These are phyloP conservation scores for Colletotrichum sp. DNA, from an alignment of 2,329 filamentous ascomycete genomes.

Conservation along the genomic window DNA sequence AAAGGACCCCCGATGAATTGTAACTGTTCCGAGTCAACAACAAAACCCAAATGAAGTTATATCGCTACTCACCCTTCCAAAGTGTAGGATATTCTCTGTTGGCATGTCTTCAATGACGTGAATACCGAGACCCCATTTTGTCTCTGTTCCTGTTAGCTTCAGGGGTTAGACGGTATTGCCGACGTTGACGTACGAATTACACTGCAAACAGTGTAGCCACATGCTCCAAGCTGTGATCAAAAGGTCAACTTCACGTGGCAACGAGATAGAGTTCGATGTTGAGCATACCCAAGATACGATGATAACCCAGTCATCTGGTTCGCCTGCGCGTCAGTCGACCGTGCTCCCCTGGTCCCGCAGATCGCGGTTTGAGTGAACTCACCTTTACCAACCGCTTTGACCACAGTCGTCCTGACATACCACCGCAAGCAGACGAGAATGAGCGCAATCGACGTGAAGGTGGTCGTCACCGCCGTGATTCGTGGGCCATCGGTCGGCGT, in stretches of 20 bases:
- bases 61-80: conserved; percentile 30
- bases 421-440: conserved; percentile 33
- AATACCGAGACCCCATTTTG: conserved; percentile 47
- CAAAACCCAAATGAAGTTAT: rapidly evolving
- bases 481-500: conserved; percentile 36
- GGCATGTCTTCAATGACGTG: conserved; percentile 39
- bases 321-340: neutral
- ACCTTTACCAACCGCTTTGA: conserved; percentile 36
- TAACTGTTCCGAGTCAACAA: conserved; percentile 21
- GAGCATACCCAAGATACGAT: conserved; percentile 31
- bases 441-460: conserved; percentile 34
- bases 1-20: conserved; percentile 48
- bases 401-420: conserved; percentile 36
- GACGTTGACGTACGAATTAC: conserved; percentile 36
- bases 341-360: neutral
- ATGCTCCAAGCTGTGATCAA: conserved; percentile 29
- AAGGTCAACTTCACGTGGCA: neutral
- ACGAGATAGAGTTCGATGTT: neutral
- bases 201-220: conserved; percentile 38
- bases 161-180: neutral
- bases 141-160: conserved; percentile 32
- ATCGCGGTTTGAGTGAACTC: neutral
- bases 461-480: conserved; percentile 32
- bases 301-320: conserved; percentile 22
- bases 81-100: conserved; percentile 38